Evolutionary conservation across 2,329 filamentous ascomycete genomes (phyloP).

Genomic region (Penicillium nordicum): DNA sequence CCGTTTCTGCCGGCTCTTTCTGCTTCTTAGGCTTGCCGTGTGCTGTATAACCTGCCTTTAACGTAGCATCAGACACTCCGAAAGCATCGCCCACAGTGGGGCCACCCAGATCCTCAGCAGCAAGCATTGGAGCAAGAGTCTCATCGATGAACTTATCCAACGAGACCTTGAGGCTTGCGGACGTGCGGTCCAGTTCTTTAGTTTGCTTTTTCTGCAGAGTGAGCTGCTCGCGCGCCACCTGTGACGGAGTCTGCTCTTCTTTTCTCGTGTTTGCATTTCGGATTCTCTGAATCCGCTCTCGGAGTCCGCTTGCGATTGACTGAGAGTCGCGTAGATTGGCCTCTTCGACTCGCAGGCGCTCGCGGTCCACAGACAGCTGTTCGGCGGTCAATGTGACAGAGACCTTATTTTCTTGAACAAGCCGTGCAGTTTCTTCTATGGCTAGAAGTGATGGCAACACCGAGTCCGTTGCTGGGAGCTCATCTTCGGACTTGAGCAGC

Average conservation of each 20-base stretch:
- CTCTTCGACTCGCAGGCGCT: slow-evolving; percentile 46
- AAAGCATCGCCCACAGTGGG: slow-evolving; percentile 74
- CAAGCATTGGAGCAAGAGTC: slow-evolving; percentile 69
- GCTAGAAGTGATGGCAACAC: slow-evolving; percentile 69
- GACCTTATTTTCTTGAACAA: slow-evolving; percentile 61
- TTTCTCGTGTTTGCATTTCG: slow-evolving; percentile 56
- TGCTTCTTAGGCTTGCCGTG: slow-evolving; percentile 48
- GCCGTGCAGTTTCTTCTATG: slow-evolving; percentile 62
- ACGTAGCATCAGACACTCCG: slow-evolving; percentile 57
- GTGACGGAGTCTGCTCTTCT: slow-evolving; percentile 57
- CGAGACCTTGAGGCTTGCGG: slow-evolving; percentile 58
- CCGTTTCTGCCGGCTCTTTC: slow-evolving; percentile 28
- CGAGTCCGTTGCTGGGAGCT: slow-evolving; percentile 64
- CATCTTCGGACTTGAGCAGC: slow-evolving; percentile 59
- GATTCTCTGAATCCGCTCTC: slow-evolving; percentile 58
- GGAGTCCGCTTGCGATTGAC: slow-evolving; percentile 47
- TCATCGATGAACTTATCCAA: slow-evolving; percentile 69
- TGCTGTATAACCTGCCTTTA: slow-evolving; percentile 53
- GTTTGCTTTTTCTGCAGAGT: slow-evolving; percentile 59
- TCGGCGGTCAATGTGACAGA: slow-evolving; percentile 50
- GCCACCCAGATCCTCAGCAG: slow-evolving; percentile 77
- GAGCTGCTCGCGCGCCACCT: slow-evolving; percentile 63
- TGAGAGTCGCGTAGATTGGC: slow-evolving; percentile 48
- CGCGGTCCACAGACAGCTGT: slow-evolving; percentile 39
- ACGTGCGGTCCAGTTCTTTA: slow-evolving; percentile 59